Base-by-base conservation (phyloP, 495 filamentous ascomycete species). In the Aspergillus wentii region DNA sequence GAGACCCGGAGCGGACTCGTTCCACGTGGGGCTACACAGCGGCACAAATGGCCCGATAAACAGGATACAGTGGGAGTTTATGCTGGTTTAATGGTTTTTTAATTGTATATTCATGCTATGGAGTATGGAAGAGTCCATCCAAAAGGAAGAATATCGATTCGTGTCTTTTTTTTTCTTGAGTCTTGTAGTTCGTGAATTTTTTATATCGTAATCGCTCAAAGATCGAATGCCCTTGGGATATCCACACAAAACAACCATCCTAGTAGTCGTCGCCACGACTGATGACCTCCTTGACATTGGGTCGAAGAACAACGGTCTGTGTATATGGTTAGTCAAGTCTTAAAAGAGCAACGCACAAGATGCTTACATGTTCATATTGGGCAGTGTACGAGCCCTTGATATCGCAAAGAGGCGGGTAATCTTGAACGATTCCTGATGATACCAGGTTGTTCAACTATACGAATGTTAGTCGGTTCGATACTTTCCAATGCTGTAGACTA, bases 311-410 rank as follows among this genome's bases (percentile, higher is more conserved):
- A 49, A 95, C 85, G 10, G 89, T 95, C 86, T 94, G 47, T 5
- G 17, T n/a, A 20, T 14, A 23, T 30, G 47, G 59, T 66, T 42
- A 64, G 58, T 19, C 21, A 44, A 21, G 29, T 13, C 14, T 5
- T 13, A 17, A 9, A 33, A 4, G 8, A 37, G 14, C 18, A 21
- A 33, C 29, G 41, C 23, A 18, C 19, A 43, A 27, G 22, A 60
- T 16, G 66, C 85, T 74, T 68, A 92, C 88, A 73, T 96, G 90
- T 74, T 96, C 90, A 53, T 72, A 95, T 63, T 96, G 90, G 44
- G 90, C 90, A 14, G 89, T 94, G 59, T 92, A 96, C 15, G 86
- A 91, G 38, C 90, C 90, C 78, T 94, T 95, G 66, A 88, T 80
- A 70, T 96, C 90, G 42, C 81, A 80, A 30, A 96, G 71, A 15